phyloP scores from a whole-genome alignment of 345 rosid species.

The Cardamine chenopodiifolia region DNA sequence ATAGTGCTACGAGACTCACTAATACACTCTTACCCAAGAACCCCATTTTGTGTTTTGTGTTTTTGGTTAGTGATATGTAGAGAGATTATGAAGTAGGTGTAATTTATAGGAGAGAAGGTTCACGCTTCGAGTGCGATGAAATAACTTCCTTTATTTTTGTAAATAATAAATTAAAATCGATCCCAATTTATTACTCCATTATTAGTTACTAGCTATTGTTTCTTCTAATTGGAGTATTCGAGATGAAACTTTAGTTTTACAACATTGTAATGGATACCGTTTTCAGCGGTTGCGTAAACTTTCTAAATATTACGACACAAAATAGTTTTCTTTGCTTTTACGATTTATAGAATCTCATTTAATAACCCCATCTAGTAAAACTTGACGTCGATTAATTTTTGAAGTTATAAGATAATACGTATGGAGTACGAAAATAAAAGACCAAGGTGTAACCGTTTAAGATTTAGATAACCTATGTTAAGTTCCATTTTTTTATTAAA shows the following conservation, averaged over 20 bases:
- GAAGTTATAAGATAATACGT: no score
- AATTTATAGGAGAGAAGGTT: conserved; percentile 36
- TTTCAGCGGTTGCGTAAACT: not conserved
- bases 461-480: not conserved
- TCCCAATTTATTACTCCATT: not conserved
- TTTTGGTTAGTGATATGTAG: not conserved
- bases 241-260: not conserved
- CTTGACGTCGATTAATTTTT: no score
- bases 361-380: not conserved
- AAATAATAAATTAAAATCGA: not conserved
- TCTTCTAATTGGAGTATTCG: not conserved
- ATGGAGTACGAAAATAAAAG: no score
- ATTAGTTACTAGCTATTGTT: not conserved
- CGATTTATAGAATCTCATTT: not conserved
- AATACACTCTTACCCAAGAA: conserved; percentile 43
- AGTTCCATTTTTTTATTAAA: not conserved
- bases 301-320: not conserved
- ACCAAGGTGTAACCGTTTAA: not conserved
- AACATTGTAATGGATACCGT: not conserved
- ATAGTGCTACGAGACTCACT: conserved; percentile 43
- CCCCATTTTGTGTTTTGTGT: conserved; percentile 40
- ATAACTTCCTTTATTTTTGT: not conserved
- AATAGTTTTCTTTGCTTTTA: not conserved
- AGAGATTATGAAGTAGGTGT: not conserved
- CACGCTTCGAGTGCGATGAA: not conserved